Base-by-base conservation (phyloP, 2,329 filamentous ascomycete genomes). In the Thermothelomyces thermophilus region DNA sequence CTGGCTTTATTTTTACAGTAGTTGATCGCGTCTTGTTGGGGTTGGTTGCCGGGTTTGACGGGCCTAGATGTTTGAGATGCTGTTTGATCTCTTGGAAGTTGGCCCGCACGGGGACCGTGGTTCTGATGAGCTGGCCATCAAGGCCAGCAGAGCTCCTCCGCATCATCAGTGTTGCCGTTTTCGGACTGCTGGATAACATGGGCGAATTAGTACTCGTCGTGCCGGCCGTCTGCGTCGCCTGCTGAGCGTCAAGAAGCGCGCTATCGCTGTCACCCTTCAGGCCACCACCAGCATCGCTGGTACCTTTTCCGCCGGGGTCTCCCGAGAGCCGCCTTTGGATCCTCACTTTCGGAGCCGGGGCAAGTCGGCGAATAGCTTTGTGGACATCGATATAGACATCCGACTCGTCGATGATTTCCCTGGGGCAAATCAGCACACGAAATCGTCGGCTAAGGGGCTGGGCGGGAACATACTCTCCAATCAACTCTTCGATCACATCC, bases 361-460 rank as follows among this genome's bases (percentile, higher is more conserved):
- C 81, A 62, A 94, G 79, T 46, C 93, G 87, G 51, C 93, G 83
- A 59, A 98, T 96, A 19, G 93, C 93, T 72, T 97, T 97, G 74
- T 97, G 93, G 2, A 98, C 90, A 66, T 98, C 93, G 56, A 98
- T 85, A 63, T 95, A 98, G 10, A 98, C 93, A 68, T 98, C 93
- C 0, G 91, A 97, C 68, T 98, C 93, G 65, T 98, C 93, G 55
- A 98, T 94, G 57, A 97, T 98, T 76, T 98, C 93, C 73, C 87
- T 90, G 51, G 22, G 2, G 9, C 13, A 14, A n/a, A 62, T 69
- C 48, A 64, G 58, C 42, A 48, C 28, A 1, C 26, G 3, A 3
- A 35, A 6, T 9, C 33, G 2, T 3, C 17, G 7, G 8, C 5
- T 5, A 13, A 10, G 8, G 17, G 9, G 31, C 28, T 42, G 10